A percentile compares a stretch with the other conserved stretches of the same genome.
Evolutionary conservation across 2,329 filamentous ascomycete genomes (phyloP).

Genomic region (Geosmithia flava): DNA sequence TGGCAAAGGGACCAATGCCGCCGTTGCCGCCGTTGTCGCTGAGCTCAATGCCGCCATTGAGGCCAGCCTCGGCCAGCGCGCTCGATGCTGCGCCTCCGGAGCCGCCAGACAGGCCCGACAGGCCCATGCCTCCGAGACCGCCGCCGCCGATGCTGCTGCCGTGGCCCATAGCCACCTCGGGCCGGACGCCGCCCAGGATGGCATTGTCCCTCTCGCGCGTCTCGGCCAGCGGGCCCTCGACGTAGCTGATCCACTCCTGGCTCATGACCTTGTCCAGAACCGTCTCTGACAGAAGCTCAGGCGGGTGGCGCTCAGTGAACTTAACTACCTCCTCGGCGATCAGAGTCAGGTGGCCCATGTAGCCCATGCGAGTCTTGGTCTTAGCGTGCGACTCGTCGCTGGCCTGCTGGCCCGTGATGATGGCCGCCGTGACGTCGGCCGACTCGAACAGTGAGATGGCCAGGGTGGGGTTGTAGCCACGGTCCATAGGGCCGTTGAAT

Average conservation of each 20-base stretch:
- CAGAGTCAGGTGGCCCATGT: conserved; percentile 95
- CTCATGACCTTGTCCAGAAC: conserved; percentile 85
- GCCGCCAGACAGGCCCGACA: conserved; percentile 26
- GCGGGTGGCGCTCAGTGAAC: conserved; percentile 87
- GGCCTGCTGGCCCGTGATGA: conserved; percentile 77
- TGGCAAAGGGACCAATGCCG: conserved; percentile 59
- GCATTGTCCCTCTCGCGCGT: conserved; percentile 94
- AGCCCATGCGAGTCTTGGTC: conserved; percentile 84
- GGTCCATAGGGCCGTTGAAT: conserved; percentile 96
- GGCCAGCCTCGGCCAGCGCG: conserved; percentile 67
- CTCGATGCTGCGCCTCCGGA: conserved; percentile 36
- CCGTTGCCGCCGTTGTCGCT: conserved; percentile 41
- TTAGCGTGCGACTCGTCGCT: conserved; percentile 78
- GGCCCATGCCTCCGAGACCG: conserved; percentile 34
- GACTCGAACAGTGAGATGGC: conserved; percentile 89
- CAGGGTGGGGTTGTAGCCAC: conserved; percentile 79
- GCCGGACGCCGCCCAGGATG: conserved; percentile 89
- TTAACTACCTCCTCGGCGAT: conserved; percentile 98
- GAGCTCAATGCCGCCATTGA: conserved; percentile 65
- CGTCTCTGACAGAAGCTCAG: conserved; percentile 70
- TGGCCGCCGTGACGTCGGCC: conserved; percentile 79
- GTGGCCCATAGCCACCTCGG: conserved; percentile 77
- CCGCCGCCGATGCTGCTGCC: conserved; percentile 47
- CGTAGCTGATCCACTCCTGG: conserved; percentile 85
- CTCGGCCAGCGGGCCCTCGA: conserved; percentile 84